Evolutionary conservation across 345 rosid species (phyloP), one percentile per base, ranked within the genome.

Genomic region (Moricandia moricandioides): DNA sequence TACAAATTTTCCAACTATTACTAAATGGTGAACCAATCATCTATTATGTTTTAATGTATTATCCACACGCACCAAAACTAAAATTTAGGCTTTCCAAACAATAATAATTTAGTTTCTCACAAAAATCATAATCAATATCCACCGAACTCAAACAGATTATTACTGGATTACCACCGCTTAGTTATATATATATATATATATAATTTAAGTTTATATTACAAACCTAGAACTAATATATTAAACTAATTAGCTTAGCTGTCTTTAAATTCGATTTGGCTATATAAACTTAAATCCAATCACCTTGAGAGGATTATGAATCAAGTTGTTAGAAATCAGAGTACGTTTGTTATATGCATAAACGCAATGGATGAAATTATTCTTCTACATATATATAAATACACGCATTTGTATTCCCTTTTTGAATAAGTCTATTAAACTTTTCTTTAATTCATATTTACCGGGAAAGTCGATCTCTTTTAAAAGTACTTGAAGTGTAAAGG

Each of bases 381-480:
- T 33, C 8, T 51, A 17, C 10, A 51, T 17, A n/a, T 16, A 29
- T 57, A 65, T 51, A 74, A 33, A 8, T 9, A 65, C 21, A 49
- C 71, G 71, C 65, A 70, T 71, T 40, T 65, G 30, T 70, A 63
- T 76, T 70, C 65, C 52, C 60, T 45, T 55, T 55, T 43, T 63
- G 65, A 31, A 10, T 37, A 62, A 12, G 64, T 64, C 26, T 24
- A 29, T 43, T 13, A 40, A n/a, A 56, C 14, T 13, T 47, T 16
- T 47, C 49, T 54, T 49, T 7, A 16, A 8, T 51, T 54, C 18
- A 58, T 65, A 58, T 65, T 49, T 65, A 78, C 60, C 29, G 49
- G 1, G 72, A 72, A 70, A 70, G 67, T 70, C 66, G 67, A 65
- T 71, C 72, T 71, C 60, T 77, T 71, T 77, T 77, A 45, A 51